phyloP scores from a whole-genome alignment of 2,329 filamentous ascomycete genomes.

The Cercospora brassicicola region DNA sequence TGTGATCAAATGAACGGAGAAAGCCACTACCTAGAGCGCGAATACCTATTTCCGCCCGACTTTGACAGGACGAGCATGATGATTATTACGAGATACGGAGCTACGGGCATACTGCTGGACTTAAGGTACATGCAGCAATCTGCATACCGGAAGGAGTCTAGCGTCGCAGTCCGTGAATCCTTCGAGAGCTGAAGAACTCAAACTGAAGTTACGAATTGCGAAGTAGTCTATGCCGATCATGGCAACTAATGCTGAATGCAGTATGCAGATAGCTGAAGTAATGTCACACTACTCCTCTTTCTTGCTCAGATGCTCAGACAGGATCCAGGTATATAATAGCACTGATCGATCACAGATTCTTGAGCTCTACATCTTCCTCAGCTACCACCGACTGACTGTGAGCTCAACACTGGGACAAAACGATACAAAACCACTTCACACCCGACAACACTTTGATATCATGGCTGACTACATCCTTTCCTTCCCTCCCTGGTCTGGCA shows the following conservation, averaged over 20 bases:
- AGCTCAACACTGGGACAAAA: too few species aligned
- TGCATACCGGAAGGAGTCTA: conserved; percentile 5
- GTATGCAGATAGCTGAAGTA: background rate
- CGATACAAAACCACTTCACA: too few species aligned
- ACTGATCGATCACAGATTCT: background rate
- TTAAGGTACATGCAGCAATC: background rate
- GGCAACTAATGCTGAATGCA: background rate
- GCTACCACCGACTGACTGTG: background rate
- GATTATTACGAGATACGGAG: background rate
- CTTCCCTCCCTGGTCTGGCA: conserved; percentile 5
- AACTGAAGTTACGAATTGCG: background rate
- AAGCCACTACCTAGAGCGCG: background rate
- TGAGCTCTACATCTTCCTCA: background rate
- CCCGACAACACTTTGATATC: too few species aligned
- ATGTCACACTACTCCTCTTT: background rate
- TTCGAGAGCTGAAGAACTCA: background rate
- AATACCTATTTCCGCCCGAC: background rate
- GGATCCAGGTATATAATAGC: background rate
- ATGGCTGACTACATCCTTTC: conserved; percentile 1
- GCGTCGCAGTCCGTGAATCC: conserved; percentile 1
- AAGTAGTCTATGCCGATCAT: background rate
- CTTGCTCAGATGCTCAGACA: background rate
- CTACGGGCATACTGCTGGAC: background rate
- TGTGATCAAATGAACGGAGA: background rate
- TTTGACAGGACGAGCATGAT: background rate